A percentile compares a stretch with the other conserved stretches of the same genome.
Evolutionary conservation across 306 rosid genomes (phyloP).

Genomic region (Vigna nakashimae): DNA sequence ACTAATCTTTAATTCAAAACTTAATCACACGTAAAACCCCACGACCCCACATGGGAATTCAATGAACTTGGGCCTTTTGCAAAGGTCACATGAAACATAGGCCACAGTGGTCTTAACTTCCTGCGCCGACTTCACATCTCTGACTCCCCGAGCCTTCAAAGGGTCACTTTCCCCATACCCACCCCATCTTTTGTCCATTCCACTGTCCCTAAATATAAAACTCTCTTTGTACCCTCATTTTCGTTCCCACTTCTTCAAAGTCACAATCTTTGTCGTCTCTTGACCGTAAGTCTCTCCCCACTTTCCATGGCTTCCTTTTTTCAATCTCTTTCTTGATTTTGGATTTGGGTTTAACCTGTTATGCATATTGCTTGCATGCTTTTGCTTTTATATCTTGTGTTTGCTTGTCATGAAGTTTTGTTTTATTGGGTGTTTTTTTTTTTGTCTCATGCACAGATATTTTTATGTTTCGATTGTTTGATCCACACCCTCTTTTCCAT

Average conservation of each 20-base stretch:
- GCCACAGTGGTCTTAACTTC: neutral
- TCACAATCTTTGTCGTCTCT: neutral
- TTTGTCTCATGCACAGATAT: conserved; percentile 6
- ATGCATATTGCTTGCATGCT: neutral
- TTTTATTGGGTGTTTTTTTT: neutral
- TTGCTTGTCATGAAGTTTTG: neutral
- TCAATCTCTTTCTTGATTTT: neutral
- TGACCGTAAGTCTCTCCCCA: neutral
- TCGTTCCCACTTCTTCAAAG: neutral
- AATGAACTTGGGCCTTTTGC: neutral
- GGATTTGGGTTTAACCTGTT: neutral
- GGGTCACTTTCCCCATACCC: conserved; percentile 42
- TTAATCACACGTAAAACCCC: neutral
- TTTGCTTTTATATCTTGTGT: neutral
- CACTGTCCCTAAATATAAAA: neutral
- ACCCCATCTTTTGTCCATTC: neutral
- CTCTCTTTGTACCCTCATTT: neutral
- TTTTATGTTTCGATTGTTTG: conserved; percentile 6
- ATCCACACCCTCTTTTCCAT: conserved; percentile 1
- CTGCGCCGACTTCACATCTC: neutral
- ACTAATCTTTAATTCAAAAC: no score
- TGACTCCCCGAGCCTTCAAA: conserved; percentile 39
- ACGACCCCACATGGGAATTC: neutral
- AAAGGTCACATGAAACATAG: neutral
- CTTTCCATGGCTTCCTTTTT: neutral